Evolutionary conservation across 352 stramenopile genomes (phyloP).

Genomic region (Globisporangium lucens): DNA sequence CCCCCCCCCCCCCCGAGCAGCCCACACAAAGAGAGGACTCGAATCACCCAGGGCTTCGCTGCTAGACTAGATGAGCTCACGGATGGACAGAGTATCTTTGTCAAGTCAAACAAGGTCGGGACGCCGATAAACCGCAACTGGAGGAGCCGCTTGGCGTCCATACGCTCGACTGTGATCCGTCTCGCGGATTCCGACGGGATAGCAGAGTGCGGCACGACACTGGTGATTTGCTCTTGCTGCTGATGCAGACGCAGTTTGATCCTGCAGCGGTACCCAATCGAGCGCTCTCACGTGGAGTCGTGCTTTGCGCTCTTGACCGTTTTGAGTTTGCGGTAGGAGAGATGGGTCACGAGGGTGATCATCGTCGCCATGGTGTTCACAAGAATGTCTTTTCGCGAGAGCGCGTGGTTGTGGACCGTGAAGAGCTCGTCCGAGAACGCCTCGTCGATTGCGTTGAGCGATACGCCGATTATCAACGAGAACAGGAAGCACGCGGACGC

Average conservation of each 20-base stretch:
- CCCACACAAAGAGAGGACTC: constrained; percentile 2
- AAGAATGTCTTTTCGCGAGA: constrained; percentile 9
- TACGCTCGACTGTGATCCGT: neutral
- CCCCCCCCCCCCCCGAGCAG: neutral
- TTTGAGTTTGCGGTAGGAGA: constrained; percentile 3
- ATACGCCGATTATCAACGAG: constrained; percentile 3
- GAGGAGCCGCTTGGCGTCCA: neutral
- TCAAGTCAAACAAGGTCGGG: neutral
- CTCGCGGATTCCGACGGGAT: neutral
- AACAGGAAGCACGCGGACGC: constrained; percentile 4
- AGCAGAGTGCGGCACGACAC: neutral
- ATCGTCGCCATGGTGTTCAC: constrained; percentile 15
- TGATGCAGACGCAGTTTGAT: neutral
- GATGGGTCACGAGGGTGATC: neutral
- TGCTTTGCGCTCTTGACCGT: neutral
- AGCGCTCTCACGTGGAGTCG: neutral
- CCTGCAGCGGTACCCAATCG: constrained; percentile 1
- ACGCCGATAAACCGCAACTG: neutral
- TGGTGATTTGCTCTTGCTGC: neutral
- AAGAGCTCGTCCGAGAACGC: neutral
- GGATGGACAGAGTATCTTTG: neutral
- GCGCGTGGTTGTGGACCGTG: neutral
- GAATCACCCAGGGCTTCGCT: neutral
- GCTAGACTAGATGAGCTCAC: neutral
- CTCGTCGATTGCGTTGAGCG: constrained; percentile 2